Evolutionary conservation across 495 filamentous ascomycete genomes (phyloP).

Genomic region (Trichoderma erinaceum): DNA sequence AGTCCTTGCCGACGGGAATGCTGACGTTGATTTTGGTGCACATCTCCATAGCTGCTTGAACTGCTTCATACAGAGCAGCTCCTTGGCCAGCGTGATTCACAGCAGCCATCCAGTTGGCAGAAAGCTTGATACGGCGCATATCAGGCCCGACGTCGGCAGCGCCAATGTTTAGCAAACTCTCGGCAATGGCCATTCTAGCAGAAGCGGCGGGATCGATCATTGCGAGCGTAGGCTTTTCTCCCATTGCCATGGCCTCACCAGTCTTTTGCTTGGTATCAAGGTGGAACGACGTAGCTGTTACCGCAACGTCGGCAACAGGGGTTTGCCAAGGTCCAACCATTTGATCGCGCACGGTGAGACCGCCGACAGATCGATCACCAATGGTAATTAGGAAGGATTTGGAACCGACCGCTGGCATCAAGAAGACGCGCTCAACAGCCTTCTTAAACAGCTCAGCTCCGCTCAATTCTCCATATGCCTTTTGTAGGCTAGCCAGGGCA

Average conservation of each 20-base stretch:
- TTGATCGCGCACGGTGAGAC: conserved; percentile 82
- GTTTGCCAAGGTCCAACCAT: conserved; percentile 96
- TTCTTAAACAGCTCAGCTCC: conserved; percentile 62
- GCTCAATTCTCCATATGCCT: conserved; percentile 43
- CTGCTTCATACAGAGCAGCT: conserved; percentile 89
- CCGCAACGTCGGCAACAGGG: conserved; percentile 89
- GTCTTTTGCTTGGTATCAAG: conserved; percentile 57
- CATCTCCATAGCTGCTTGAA: conserved; percentile 85
- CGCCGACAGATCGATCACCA: conserved; percentile 84
- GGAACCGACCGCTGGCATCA: conserved; percentile 81
- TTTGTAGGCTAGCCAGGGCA: conserved; percentile 39
- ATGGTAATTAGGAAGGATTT: conserved; percentile 98
- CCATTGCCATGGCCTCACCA: conserved; percentile 96
- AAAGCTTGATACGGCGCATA: conserved; percentile 72
- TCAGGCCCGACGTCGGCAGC: conserved; percentile 77
- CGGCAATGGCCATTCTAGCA: conserved; percentile 92
- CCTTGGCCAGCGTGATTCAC: conserved; percentile 90
- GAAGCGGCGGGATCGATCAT: conserved; percentile 90
- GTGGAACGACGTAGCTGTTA: conserved; percentile 76
- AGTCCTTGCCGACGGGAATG: conserved; percentile 96
- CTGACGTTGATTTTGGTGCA: conserved; percentile 74
- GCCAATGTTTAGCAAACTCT: conserved; percentile 85
- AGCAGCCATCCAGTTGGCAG: conserved; percentile 98
- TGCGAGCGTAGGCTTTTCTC: conserved; percentile 85
- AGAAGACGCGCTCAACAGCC: conserved; percentile 73